Base-by-base conservation (phyloP, 768 basidiomycete species). In the Pleurotus platypus region DNA sequence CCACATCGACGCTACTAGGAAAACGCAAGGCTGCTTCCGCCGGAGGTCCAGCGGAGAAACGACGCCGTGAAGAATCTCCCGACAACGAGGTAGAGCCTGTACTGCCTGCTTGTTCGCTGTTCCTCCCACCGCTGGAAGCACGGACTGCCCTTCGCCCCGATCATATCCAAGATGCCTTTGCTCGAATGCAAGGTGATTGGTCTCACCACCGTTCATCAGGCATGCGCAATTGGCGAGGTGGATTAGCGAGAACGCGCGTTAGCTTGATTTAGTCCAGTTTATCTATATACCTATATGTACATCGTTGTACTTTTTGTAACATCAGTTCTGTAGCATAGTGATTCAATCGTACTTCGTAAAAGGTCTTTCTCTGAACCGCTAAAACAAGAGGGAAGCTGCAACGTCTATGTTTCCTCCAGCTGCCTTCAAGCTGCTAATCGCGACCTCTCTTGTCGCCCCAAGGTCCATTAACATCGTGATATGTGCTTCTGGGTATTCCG, bases 111-210 rank as follows among this genome's bases (percentile, higher is more conserved):
- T 88, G 86, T 60, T 81, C 89, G 4, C 66, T 96, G 45, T 94
- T 95, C 70, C 72, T 94, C 30, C 85, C 87, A 2, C 92, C 94
- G 1, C 84, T 89, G 0, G 90, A 93, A 65, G 87, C 90, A 1
- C 75, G 90, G 57, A 90, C 86, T 3, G 83, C 92, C 0, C 71
- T 96, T 46, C 76, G 83, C 22, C 89, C 93, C 0, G 86, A 92
- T 57, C 94, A 96, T 65, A 92, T 96, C 8, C 88, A 92, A 62
- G 92, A 94, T 68, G 94, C 94, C 0, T 96, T 94, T 67, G 76
- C 90, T 2, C 76, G 92, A 58, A 94, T 96, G 88, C 93, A 95
- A 69, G 79, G 85, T 4, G 87, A 94, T 60, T 90, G 90, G 85
- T 78, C 86, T 2, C 89, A 92, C 63, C 78, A 79, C 40, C 85